A percentile compares a stretch with the other conserved stretches of the same genome.
phyloP scores from a whole-genome alignment of 176 grass and related monocot genomes.

The Musa schizocarpa region DNA sequence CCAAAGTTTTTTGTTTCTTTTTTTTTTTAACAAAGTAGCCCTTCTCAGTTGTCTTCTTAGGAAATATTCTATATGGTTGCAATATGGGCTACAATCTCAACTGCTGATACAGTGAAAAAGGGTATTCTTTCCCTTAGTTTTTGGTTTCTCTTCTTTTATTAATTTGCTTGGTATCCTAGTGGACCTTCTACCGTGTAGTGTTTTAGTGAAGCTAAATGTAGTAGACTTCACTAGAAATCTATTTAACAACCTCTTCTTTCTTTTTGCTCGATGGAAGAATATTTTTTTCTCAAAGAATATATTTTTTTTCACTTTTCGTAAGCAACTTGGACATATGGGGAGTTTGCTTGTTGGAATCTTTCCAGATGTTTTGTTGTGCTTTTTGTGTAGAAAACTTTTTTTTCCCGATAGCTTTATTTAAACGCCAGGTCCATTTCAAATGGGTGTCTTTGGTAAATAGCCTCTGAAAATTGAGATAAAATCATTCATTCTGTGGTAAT shows the following conservation, averaged over 20 bases:
- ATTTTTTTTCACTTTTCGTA: too few relatives aligned
- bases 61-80: too few relatives aligned
- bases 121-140: background rate
- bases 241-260: background rate
- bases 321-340: too few relatives aligned
- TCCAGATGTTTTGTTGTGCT: background rate
- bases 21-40: background rate
- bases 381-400: background rate
- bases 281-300: background rate
- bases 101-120: background rate
- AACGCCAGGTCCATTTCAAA: background rate
- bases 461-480: too few relatives aligned
- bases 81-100: background rate
- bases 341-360: background rate
- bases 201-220: background rate
- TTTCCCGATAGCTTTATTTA: background rate
- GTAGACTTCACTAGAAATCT: background rate
- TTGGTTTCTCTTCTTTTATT: background rate
- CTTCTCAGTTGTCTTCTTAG: background rate
- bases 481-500: too few relatives aligned
- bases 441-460: background rate
- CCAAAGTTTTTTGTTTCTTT: background rate
- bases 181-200: background rate
- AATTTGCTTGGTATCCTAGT: background rate
- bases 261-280: background rate